A percentile compares a stretch with the other conserved stretches of the same genome.
phyloP scores from a whole-genome alignment of 495 filamentous ascomycete species.

The Lineolata rhizophorae region DNA sequence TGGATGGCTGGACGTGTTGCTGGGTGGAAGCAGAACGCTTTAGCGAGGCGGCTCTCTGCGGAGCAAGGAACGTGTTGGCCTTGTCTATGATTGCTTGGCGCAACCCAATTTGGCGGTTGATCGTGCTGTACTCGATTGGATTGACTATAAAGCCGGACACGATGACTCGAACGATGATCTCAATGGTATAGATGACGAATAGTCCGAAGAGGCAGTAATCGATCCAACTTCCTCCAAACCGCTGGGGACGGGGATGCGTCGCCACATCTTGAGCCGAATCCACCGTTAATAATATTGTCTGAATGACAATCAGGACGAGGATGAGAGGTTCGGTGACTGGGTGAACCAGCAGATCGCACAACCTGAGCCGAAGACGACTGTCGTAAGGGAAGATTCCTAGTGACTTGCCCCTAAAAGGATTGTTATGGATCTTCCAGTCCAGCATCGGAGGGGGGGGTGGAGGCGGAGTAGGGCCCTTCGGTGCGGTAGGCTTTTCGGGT shows the following conservation, averaged over 20 bases:
- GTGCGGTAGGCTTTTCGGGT: not conserved
- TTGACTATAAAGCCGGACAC: slow-evolving; percentile 89
- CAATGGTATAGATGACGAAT: slow-evolving; percentile 80
- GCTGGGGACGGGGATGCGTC: slow-evolving; percentile 22
- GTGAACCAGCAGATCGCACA: slow-evolving; percentile 80
- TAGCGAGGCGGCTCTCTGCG: slow-evolving; percentile 36
- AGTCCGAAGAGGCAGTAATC: slow-evolving; percentile 65
- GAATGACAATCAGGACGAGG: slow-evolving; percentile 65
- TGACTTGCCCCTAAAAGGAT: slow-evolving; percentile 75
- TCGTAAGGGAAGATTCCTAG: slow-evolving; percentile 66
- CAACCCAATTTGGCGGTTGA: slow-evolving; percentile 46
- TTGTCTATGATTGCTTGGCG: slow-evolving; percentile 52
- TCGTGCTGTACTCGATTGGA: slow-evolving; percentile 62
- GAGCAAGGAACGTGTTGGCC: slow-evolving; percentile 49
- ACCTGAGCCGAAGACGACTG: slow-evolving; percentile 43
- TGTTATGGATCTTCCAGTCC: slow-evolving; percentile 31
- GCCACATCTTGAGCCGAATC: slow-evolving; percentile 52
- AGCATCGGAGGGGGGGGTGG: slow-evolving; percentile 7
- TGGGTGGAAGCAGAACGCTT: slow-evolving; percentile 19
- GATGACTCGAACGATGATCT: slow-evolving; percentile 58
- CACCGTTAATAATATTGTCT: slow-evolving; percentile 68
- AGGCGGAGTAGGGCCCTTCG: too few relatives aligned
- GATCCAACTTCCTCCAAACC: slow-evolving; percentile 27
- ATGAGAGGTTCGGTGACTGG: slow-evolving; percentile 70
- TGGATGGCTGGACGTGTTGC: slow-evolving; percentile 35